Conservation (phyloP, 2,329 filamentous ascomycete genomes). For the Scedosporium dehoogii region DNA sequence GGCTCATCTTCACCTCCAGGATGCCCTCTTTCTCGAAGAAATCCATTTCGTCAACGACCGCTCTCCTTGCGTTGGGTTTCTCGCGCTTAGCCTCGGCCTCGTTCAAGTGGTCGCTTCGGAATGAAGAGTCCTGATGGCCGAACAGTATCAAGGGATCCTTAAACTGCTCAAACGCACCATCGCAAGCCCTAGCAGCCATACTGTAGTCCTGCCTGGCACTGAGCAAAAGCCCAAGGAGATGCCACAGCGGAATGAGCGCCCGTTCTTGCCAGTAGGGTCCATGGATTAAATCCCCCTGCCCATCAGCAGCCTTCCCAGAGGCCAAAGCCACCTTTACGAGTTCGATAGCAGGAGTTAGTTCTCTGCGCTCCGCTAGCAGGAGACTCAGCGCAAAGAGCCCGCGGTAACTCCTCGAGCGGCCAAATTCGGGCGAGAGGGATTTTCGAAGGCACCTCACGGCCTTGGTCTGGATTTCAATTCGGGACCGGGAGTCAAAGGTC, state of each 20-base stretch:
- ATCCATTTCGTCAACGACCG: slow-evolving; percentile 68
- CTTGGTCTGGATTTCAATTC: slow-evolving; percentile 65
- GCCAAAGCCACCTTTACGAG: slow-evolving; percentile 69
- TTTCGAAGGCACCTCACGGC: slow-evolving; percentile 68
- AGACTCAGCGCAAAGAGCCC: slow-evolving; percentile 72
- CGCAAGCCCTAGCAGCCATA: slow-evolving; percentile 72
- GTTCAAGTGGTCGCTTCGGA: slow-evolving; percentile 59
- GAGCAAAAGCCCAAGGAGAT: slow-evolving; percentile 75
- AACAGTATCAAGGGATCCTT: slow-evolving; percentile 61
- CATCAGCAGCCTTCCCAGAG: slow-evolving; percentile 39
- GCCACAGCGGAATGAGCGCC: slow-evolving; percentile 73
- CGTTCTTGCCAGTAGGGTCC: slow-evolving; percentile 53
- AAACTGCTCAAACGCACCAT: slow-evolving; percentile 87
- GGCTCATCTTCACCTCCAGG: slow-evolving; percentile 93
- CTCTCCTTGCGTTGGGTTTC: slow-evolving; percentile 14
- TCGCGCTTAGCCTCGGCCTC: slow-evolving; percentile 28
- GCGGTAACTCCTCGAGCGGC: slow-evolving; percentile 59
- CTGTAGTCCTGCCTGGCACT: slow-evolving; percentile 79
- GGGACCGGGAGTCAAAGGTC: slow-evolving; percentile 63
- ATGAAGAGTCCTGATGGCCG: slow-evolving; percentile 46
- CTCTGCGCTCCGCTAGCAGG: slow-evolving; percentile 80
- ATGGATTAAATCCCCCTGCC: slow-evolving; percentile 31
- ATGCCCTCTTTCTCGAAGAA: slow-evolving; percentile 76
- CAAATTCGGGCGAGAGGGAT: slow-evolving; percentile 58
- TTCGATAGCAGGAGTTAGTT: slow-evolving; percentile 71